Base-by-base conservation (phyloP, 768 basidiomycete genomes). In the Cyclocybe aegerita region DNA sequence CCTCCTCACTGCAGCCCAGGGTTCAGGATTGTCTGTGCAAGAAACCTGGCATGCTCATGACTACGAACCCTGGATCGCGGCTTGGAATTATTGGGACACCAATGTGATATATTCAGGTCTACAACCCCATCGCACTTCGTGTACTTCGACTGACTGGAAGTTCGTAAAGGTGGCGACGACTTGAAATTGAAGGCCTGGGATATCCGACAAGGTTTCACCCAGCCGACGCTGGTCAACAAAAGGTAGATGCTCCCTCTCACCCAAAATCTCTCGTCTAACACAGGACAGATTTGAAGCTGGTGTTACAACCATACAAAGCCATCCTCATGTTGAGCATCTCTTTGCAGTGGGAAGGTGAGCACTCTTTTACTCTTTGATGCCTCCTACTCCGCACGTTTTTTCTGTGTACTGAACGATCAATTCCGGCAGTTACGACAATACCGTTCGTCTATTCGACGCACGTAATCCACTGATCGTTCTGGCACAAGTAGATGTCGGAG, bases 161-260 rank as follows among this genome's bases (percentile, higher is more conserved):
- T 32, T 33, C 33, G 1, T 11, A 9, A 42, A 95, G 95, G 97
- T 9, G 96, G 97, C 0, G 97, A 99, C 60, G 97, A 99, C 65
- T 73, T 92, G 23, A 86, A 79, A 54, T 70, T 97, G 64, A 98
- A 96, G 69, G 81, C 77, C 8, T 99, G 97, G 97, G 96, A 99
- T 67, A 68, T 86, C 30, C 79, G 93, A 16, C 75, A 81, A 56
- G 83, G 81, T 0, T 80, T 81, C 47, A 60, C 69, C 0, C 67
- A 65, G 9, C 86, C 94, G 2, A 73, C 76, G 6, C 85, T 87
- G 56, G 72, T 79, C 29, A 96, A 97, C 60, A 90, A 82, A 73
- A 74, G 81, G 89, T 88, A 56, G 35, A 68, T 38, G 36, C 12
- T 23, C 11, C 43, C 14, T 35, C 14, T 9, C 2, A 29, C 3